Conservation (phyloP, 2,329 filamentous ascomycete genomes). For the Talaromyces sp. region DNA sequence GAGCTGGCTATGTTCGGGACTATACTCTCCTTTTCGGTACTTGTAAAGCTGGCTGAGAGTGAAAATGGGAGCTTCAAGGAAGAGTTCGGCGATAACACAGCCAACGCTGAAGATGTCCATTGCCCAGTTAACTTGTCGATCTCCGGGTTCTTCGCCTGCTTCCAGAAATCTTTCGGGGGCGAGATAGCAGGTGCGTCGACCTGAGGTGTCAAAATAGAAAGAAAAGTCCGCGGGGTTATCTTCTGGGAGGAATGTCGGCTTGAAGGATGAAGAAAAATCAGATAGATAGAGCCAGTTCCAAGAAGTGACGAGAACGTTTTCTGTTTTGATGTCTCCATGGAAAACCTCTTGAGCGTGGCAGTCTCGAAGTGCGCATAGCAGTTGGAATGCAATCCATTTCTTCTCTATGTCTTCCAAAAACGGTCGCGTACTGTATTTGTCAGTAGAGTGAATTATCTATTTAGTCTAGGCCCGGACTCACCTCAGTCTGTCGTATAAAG, state of each 20-base stretch:
- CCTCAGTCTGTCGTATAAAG: slow-evolving; percentile 88
- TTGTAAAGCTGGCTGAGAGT: slow-evolving; percentile 94
- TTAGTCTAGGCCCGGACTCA: slow-evolving; percentile 24
- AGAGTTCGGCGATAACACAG: slow-evolving; percentile 94
- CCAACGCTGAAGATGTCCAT: slow-evolving; percentile 99
- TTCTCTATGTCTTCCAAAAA: slow-evolving; percentile 98
- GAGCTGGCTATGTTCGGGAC: slow-evolving; percentile 75
- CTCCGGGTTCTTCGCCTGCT: slow-evolving; percentile 63
- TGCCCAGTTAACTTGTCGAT: slow-evolving; percentile 72
- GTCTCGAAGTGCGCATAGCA: slow-evolving; percentile 86
- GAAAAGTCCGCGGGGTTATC: slow-evolving; percentile 97
- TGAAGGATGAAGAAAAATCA: slow-evolving; percentile 96
- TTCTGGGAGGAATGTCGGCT: slow-evolving; percentile 87
- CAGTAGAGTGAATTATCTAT: slow-evolving; percentile 20
- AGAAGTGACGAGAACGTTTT: slow-evolving; percentile 93
- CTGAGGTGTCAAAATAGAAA: slow-evolving; percentile 94
- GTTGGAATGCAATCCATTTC: slow-evolving; percentile 96
- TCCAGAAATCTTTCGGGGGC: slow-evolving; percentile 88
- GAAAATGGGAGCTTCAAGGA: slow-evolving; percentile 94
- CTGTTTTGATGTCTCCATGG: slow-evolving; percentile 97
- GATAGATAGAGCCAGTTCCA: slow-evolving; percentile 99
- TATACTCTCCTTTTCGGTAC: slow-evolving; percentile 88
- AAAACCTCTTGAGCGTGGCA: slow-evolving; percentile 86
- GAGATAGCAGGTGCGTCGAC: slow-evolving; percentile 86
- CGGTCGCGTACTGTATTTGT: slow-evolving; percentile 72